A percentile compares a stretch with the other conserved stretches of the same genome.
phyloP scores from a whole-genome alignment of 495 filamentous ascomycete species.

The Elasticomyces elasticus region DNA sequence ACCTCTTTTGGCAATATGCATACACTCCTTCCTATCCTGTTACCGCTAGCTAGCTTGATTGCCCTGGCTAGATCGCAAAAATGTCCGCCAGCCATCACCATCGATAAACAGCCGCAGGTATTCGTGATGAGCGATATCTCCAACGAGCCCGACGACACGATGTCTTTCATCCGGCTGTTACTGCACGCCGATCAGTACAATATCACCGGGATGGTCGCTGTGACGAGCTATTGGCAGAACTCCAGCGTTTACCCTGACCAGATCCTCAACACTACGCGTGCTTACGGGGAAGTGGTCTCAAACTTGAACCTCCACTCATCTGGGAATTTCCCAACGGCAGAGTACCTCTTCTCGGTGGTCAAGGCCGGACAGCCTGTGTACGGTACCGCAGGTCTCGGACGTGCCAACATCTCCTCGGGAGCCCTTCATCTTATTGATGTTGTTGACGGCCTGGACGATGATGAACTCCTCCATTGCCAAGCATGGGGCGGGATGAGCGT shows the following conservation, averaged over 20 bases:
- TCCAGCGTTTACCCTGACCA: slow-evolving; percentile 16
- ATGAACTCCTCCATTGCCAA: background rate
- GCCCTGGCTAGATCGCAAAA: no score
- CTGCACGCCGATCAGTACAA: slow-evolving; percentile 27
- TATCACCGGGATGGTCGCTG: slow-evolving; percentile 27
- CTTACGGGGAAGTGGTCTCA: slow-evolving; percentile 6
- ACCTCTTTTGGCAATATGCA: no score
- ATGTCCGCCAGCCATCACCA: no score
- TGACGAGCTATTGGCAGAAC: slow-evolving; percentile 23
- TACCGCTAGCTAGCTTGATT: no score
- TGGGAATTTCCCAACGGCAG: slow-evolving; percentile 12
- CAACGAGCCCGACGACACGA: slow-evolving; percentile 31
- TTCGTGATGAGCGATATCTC: no score
- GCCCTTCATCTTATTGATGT: background rate
- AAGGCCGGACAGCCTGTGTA: slow-evolving; percentile 11
- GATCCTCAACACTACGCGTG: slow-evolving; percentile 12
- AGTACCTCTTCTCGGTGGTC: slow-evolving; percentile 13
- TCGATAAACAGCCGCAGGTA: no score
- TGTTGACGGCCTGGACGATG: no score
- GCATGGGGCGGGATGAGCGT: slow-evolving; percentile 13
- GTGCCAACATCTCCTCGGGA: no score
- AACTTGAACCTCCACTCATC: slow-evolving; percentile 17
- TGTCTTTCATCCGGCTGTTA: slow-evolving; percentile 26
- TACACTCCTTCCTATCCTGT: no score
- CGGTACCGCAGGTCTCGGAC: slow-evolving; percentile 14